Conservation (phyloP, 306 rosid species). For the Dicorynia guianensis region DNA sequence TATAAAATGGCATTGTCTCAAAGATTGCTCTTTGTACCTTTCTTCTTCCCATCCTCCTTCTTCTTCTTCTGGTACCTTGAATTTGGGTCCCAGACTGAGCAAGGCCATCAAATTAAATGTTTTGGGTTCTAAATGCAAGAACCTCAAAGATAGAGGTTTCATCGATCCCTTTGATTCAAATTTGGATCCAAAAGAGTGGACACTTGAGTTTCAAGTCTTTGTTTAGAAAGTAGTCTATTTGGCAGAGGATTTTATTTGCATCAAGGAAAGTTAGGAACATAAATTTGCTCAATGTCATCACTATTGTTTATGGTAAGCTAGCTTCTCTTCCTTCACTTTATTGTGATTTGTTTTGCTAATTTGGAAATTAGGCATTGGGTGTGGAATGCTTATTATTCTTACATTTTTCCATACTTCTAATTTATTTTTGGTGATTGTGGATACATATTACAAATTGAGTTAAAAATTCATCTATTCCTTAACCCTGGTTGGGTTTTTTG, state of each 20-base stretch:
- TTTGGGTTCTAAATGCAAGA: constrained; percentile 29
- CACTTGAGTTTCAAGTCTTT: constrained; percentile 43
- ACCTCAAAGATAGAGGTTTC: constrained; percentile 18
- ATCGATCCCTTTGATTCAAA: constrained; percentile 5
- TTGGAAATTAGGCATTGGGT: background rate
- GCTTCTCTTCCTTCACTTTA: background rate
- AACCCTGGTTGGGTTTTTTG: background rate
- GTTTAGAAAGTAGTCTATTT: constrained; percentile 48
- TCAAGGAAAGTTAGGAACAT: constrained; percentile 73
- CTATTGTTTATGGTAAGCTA: constrained; percentile 64
- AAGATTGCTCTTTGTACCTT: constrained; percentile 30
- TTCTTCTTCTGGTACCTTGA: constrained; percentile 36
- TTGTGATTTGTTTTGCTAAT: background rate
- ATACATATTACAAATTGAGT: background rate
- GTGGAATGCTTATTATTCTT: background rate
- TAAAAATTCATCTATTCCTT: background rate
- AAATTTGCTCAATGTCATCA: constrained; percentile 64
- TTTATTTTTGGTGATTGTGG: background rate
- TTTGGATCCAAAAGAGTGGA: background rate
- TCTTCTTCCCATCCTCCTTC: constrained; percentile 34
- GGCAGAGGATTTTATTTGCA: constrained; percentile 60
- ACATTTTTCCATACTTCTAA: background rate
- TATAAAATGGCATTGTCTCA: constrained; percentile 45
- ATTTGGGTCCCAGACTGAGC: constrained; percentile 17
- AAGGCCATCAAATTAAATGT: constrained; percentile 29